Base-by-base conservation (phyloP, 805 yeast species). In the Komagataella pseudopastoris region DNA sequence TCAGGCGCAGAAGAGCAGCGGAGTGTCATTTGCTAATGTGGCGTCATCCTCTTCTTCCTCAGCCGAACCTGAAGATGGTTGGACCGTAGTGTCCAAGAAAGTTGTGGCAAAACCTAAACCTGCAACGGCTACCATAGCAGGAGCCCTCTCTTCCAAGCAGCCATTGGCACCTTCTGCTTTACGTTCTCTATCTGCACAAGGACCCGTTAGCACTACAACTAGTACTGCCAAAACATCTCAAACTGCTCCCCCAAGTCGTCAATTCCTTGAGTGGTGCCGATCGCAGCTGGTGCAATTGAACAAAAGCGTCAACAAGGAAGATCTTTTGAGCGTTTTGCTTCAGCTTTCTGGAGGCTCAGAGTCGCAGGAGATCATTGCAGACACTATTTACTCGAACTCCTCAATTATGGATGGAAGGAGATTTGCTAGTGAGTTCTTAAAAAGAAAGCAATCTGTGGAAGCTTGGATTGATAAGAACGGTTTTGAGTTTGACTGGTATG, bases 351-450 rank as follows among this genome's bases (percentile, higher is more conserved):
- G 76, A n/a, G 78, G 81, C 45, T 59, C 74, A 6, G 96, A 88
- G 58, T 80, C 95, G 0, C 72, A 76, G 49, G 96, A 83, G 63
- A 86, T 91, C 63, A 89, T 91, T 62, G 84, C 96, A 1, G 99
- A 91, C 61, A 88, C 96, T 10, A 81, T 91, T 53, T 89, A 88
- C 69, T 81, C 93, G 23, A 85, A 88, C 54, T 85, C 95, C 45
- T 77, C 90, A 2, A 84, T 90, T 1, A 82, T 91, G 85, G 96
- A 93, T 64, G 98, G 98, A 22, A 81, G 96, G 63, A 76, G 96
- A 57, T 91, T 90, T 71, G 96, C 99, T 0, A 78, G 76, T 52
- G 99, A 93, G 62, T 93, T 93, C 64, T 72, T 84, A 62, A 85
- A 83, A 67, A 81, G 85, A 62, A 83, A 93, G 61, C 76, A 75